Evolutionary conservation across 1,284 basidiomycete species (phyloP).

Genomic region (Grifola frondosa): DNA sequence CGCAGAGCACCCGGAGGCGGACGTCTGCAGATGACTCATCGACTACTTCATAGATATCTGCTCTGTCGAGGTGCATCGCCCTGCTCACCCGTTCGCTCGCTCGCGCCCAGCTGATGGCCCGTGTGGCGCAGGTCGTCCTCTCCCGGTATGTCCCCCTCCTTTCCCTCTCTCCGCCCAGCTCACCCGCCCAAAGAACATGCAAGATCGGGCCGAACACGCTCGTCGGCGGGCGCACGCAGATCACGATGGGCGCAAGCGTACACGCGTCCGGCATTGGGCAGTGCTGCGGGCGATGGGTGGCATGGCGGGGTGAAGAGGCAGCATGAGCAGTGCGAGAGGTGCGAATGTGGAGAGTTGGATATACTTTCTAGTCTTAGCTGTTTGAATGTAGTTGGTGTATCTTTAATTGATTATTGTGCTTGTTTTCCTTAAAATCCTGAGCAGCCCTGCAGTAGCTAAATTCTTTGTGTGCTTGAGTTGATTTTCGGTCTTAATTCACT

Average conservation of each 20-base stretch:
- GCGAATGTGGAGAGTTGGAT: too few species aligned
- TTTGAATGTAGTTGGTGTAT: too few species aligned
- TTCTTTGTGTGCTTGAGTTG: too few species aligned
- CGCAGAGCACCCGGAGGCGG: constrained; percentile 68
- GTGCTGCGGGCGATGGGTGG: too few species aligned
- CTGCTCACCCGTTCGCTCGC: not conserved
- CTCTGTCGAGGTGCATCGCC: constrained; percentile 70
- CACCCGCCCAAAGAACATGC: too few species aligned
- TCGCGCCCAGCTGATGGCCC: constrained; percentile 1
- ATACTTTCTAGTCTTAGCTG: too few species aligned
- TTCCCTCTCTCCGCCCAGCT: not conserved
- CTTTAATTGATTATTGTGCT: too few species aligned
- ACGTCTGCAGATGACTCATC: constrained; percentile 83
- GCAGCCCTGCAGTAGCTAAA: too few species aligned
- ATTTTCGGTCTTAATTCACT: too few species aligned
- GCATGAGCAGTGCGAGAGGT: too few species aligned
- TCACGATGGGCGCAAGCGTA: constrained; percentile 66
- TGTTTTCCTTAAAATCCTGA: too few species aligned
- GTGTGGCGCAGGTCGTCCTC: constrained; percentile 64
- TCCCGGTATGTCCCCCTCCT: constrained; percentile 55
- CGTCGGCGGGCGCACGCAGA: constrained; percentile 69
- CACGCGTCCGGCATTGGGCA: constrained; percentile 75
- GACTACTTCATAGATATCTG: constrained; percentile 92
- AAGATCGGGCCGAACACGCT: constrained; percentile 82
- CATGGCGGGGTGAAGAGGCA: too few species aligned